Evolutionary conservation across 169 alveolate genomes (phyloP).

Genomic region (Amoebophrya sp.): DNA sequence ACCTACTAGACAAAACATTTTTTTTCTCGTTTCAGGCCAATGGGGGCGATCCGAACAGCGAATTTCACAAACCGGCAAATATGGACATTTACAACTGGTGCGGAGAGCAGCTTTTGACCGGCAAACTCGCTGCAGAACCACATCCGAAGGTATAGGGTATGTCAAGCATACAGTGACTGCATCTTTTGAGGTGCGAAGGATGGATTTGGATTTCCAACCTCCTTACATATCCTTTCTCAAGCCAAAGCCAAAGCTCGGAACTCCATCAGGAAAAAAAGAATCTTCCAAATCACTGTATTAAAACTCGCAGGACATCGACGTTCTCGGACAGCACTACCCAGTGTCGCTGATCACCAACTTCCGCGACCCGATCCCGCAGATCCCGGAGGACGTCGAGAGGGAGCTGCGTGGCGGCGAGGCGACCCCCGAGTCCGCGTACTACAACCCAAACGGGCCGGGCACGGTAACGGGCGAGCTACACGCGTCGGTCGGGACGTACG

Average conservation of each 20-base stretch:
- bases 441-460: background rate
- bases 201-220: no score
- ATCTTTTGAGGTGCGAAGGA: no score
- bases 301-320: background rate
- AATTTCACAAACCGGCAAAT: background rate
- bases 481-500: background rate
- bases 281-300: no score
- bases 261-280: no score
- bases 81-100: conserved; percentile 23
- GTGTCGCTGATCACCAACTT: background rate
- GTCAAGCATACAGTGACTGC: no score
- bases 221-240: no score
- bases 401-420: background rate
- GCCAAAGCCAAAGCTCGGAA: no score
- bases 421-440: background rate
- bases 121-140: background rate
- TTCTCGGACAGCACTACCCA: background rate
- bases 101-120: background rate
- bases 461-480: conserved; percentile 11
- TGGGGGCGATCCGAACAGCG: conserved; percentile 8
- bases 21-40: background rate
- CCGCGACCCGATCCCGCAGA: background rate
- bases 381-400: background rate
- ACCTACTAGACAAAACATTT: no score
- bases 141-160: no score